Conservation (phyloP, 2,329 filamentous ascomycete genomes). For the Shiraia bambusicola region DNA sequence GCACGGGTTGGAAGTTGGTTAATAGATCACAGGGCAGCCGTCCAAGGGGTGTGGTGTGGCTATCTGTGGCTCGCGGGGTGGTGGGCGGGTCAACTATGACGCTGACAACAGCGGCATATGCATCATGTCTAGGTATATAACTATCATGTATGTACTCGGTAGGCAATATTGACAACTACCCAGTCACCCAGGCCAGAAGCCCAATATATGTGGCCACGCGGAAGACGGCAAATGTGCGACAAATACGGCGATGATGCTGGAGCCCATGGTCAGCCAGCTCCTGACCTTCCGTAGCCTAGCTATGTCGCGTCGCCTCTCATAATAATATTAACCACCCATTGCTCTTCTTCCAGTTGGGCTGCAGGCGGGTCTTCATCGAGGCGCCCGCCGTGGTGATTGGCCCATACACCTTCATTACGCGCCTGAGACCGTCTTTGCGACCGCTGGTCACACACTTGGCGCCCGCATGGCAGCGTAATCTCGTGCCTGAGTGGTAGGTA, state of each 20-base stretch:
- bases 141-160: background rate
- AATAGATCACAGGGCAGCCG: constrained; percentile 10
- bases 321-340: constrained; percentile 8
- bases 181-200: constrained; percentile 14
- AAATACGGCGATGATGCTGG: constrained; percentile 10
- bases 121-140: background rate
- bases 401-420: constrained; percentile 21
- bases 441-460: constrained; percentile 36
- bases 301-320: background rate
- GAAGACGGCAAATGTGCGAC: constrained; percentile 11
- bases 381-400: constrained; percentile 29
- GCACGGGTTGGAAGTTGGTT: constrained; percentile 10
- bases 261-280: constrained; percentile 17
- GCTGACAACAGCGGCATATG: constrained; percentile 9
- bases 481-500: constrained; percentile 21
- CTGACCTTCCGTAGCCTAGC: constrained; percentile 32
- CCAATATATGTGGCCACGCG: constrained; percentile 9
- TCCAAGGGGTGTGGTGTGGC: constrained; percentile 15
- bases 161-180: constrained; percentile 1
- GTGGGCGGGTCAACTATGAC: constrained; percentile 8
- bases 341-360: constrained; percentile 25
- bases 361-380: constrained; percentile 20
- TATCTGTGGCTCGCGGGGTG: constrained; percentile 22
- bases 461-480: constrained; percentile 24
- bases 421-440: constrained; percentile 33